Evolutionary conservation across 306 rosid genomes (phyloP), one percentile per base, ranked within the genome.

Genomic region (Clitoria ternatea): DNA sequence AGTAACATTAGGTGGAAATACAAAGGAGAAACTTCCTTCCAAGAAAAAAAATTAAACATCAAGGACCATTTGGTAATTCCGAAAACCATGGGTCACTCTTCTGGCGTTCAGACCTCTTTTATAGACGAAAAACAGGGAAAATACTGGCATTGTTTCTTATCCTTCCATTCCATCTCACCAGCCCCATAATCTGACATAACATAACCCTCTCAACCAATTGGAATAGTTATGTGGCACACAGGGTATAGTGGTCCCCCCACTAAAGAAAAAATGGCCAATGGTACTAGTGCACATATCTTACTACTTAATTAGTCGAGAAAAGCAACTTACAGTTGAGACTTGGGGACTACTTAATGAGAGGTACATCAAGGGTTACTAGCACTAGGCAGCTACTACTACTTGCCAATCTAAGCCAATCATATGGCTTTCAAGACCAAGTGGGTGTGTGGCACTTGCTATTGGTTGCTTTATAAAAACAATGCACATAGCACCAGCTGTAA

Each of bases 211-310:
- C 59, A 42, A 63, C 85, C 78, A 82, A 74, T 80, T 76, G 74
- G 80, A 78, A 24, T 64, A 63, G 80, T 63, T 86, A 79, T 84
- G 86, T 86, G 86, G 85, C 84, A 79, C 63, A 53, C 83, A 81
- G 85, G 78, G 75, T 29, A 22, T 3, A 12, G 47, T 54, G 74
- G 91, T 37, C n/a, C 75, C 80, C 70, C 81, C 76, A 56, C 17
- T 0, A 14, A 0, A 4, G 18, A 15, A 7, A 57, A 63, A 54
- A 18, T 66, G 71, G 70, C 42, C 59, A 74, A 66, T 72, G 40
- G 29, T 9, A 48, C 2, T 52, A 22, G 29, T 62, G 62, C 71
- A 35, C 27, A 32, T 27, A n/a, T n/a, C n/a, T n/a, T n/a, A n/a
- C n/a, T n/a, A n/a, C 4, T 18, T 39, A 47, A 15, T 69, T 45